Conservation (phyloP, 441 rosid genomes). For the Euphorbia corollata region DNA sequence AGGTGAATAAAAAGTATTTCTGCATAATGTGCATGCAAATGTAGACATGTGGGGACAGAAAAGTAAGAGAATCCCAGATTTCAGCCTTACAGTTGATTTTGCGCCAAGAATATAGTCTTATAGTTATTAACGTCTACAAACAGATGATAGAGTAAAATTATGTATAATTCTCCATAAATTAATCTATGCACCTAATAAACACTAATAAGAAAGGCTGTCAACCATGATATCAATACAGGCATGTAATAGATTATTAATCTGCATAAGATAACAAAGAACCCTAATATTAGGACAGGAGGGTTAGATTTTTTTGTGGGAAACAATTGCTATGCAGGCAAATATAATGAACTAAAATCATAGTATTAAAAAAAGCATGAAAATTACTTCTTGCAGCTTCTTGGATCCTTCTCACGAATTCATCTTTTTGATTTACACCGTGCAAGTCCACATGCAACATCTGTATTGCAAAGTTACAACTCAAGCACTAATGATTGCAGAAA, state of each 20-base stretch:
- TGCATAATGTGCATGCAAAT: neutral
- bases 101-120: neutral
- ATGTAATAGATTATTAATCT: neutral
- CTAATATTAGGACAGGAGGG: neutral
- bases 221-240: neutral
- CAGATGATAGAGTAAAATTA: neutral
- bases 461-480: conserved; percentile 19
- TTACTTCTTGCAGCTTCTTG: conserved; percentile 67
- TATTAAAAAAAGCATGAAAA: conserved; percentile 19
- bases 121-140: neutral
- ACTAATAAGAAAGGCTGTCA: neutral
- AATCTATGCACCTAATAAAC: neutral
- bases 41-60: neutral
- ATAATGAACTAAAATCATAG: conserved; percentile 6
- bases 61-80: too few species aligned
- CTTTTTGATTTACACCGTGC: conserved; percentile 45
- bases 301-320: neutral
- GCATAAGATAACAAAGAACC: neutral
- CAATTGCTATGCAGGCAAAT: neutral
- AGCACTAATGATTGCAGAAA: neutral
- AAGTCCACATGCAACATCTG: conserved; percentile 67
- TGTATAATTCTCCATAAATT: neutral
- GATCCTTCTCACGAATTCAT: conserved; percentile 64
- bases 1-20: neutral
- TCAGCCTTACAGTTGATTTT: neutral